These are phyloP conservation scores for Leccinum longicurvipes DNA, from an alignment of 768 basidiomycete genomes.

Conservation along the genomic window DNA sequence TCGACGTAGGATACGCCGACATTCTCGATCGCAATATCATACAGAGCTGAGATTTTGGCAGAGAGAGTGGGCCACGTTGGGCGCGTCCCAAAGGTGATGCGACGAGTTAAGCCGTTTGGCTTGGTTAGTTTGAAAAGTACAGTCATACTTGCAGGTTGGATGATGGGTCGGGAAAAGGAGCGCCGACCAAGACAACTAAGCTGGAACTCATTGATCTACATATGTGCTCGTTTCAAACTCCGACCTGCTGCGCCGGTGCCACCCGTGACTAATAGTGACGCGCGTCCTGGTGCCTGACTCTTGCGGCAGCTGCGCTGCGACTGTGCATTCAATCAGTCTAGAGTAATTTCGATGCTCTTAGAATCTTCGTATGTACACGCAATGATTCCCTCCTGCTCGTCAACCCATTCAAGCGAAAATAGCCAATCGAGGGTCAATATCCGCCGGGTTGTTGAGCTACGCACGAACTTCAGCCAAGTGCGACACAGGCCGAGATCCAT, in stretches of 20 bases:
- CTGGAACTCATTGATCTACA: conserved; percentile 12
- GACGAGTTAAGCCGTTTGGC: conserved; percentile 56
- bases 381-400: neutral
- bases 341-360: neutral
- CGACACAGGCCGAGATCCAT: neutral
- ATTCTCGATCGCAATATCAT: conserved; percentile 51
- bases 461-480: conserved; percentile 3
- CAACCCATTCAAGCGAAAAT: conserved; percentile 59
- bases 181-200: neutral
- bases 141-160: conserved; percentile 37
- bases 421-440: conserved; percentile 59
- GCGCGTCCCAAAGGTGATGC: conserved; percentile 45
- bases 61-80: conserved; percentile 62
- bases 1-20: conserved; percentile 74
- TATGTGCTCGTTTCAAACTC: conserved; percentile 41
- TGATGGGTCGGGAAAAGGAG: conserved; percentile 19
- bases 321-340: neutral
- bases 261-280: neutral
- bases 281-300: conserved; percentile 1
- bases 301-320: conserved; percentile 1
- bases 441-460: conserved; percentile 68
- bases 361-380: conserved; percentile 1
- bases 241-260: conserved; percentile 34
- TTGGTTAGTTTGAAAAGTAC: conserved; percentile 66
- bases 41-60: conserved; percentile 51